These are phyloP conservation scores for Glarea lozoyensis DNA, from an alignment of 495 filamentous ascomycete genomes.

Conservation along the genomic window DNA sequence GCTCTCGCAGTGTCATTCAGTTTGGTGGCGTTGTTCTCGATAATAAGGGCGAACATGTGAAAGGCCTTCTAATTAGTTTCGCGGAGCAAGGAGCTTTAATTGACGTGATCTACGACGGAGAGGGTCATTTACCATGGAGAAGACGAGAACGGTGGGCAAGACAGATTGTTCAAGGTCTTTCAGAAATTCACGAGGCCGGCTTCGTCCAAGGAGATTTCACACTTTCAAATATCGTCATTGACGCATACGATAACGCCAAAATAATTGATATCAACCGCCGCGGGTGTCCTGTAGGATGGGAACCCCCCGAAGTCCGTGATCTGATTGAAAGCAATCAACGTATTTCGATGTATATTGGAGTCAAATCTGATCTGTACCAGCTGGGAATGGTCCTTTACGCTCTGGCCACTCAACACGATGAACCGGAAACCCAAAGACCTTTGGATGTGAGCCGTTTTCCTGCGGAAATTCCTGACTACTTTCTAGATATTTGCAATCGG, in stretches of 20 bases:
- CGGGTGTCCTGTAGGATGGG: slow-evolving; percentile 95
- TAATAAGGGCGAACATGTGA: slow-evolving; percentile 63
- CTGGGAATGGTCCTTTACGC: slow-evolving; percentile 97
- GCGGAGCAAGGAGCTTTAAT: slow-evolving; percentile 84
- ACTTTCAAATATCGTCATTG: slow-evolving; percentile 92
- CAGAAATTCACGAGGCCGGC: slow-evolving; percentile 90
- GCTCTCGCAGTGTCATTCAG: slow-evolving; percentile 68
- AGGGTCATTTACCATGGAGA: slow-evolving; percentile 54
- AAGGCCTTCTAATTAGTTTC: slow-evolving; percentile 84
- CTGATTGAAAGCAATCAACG: slow-evolving; percentile 88
- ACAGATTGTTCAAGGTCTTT: slow-evolving; percentile 83
- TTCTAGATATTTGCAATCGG: slow-evolving; percentile 44
- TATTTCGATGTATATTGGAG: slow-evolving; percentile 96
- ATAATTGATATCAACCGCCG: slow-evolving; percentile 98
- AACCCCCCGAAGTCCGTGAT: slow-evolving; percentile 82
- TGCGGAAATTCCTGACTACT: slow-evolving; percentile 48
- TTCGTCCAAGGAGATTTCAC: slow-evolving; percentile 99
- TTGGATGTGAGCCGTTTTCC: slow-evolving; percentile 35
- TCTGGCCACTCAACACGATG: slow-evolving; percentile 76
- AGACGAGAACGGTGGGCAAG: slow-evolving; percentile 83
- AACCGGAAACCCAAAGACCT: slow-evolving; percentile 80
- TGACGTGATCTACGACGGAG: slow-evolving; percentile 75
- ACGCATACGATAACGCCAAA: slow-evolving; percentile 73
- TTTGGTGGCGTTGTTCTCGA: slow-evolving; percentile 88
- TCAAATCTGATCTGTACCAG: slow-evolving; percentile 94